Base-by-base conservation (phyloP, 1,284 basidiomycete species). In the Cutaneotrichosporon cutaneum region DNA sequence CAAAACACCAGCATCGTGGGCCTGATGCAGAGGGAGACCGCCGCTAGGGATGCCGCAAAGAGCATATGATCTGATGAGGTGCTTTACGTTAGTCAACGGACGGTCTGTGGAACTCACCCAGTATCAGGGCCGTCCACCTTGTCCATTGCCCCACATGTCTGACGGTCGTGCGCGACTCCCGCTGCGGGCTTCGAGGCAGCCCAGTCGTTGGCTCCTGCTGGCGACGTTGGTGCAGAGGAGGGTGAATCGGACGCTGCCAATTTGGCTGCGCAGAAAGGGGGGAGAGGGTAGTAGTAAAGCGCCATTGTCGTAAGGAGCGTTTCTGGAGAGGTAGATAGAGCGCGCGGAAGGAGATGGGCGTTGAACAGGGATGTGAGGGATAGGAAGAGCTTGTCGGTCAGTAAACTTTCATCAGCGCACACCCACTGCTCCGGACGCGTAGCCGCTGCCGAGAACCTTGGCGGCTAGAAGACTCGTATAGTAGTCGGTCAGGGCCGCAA, bases 261-360 rank as follows among this genome's bases (percentile, higher is more conserved):
- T n/a, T n/a, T n/a, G n/a, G 44, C 21, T 47, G 18, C n/a, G n/a
- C 13, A 26, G 45, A 13, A 24, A 8, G 45, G 32, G 6, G 68
- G 62, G 52, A 78, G 77, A 0, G 84, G 94, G 81, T 91, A 98
- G 73, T 85, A 85, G 26, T 82, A 83, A 55, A 97, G 83, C 0
- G 94, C 94, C 39, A 89, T 80, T 0, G 87, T 87, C 0, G 90
- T 90, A 45, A 99, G 78, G 0, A 90, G 87, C 0, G 93, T 94
- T 75, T 99, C 96, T 22, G 93, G 80, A 6, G 93, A 94, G 74
- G 98, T 99, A 16, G 93, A 95, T 42, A 99, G 82, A 0, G 94
- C 92, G 22, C 96, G 85, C 5, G 92, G 89, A 13, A 96, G 82
- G 1, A 92, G 86, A 58, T 95, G 83, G 0, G 86, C 86, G 73